Percentiles rank a stretch among this genome's conserved stretches.
Evolutionary conservation across 176 grass and related monocot species (phyloP).

Genomic region (Oryza meridionalis): DNA sequence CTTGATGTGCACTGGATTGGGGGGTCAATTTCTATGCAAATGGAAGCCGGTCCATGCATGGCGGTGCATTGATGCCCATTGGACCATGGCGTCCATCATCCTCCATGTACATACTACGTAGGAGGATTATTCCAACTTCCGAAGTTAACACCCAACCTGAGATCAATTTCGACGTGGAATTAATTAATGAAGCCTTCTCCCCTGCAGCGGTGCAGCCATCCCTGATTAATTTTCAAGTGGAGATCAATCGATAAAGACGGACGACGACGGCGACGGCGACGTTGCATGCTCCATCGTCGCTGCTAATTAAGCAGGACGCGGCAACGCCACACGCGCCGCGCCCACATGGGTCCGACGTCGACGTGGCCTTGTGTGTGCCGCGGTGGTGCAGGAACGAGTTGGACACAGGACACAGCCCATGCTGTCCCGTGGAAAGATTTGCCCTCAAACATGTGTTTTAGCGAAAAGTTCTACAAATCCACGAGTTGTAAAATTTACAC

Average conservation of each 20-base stretch:
- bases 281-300: too few relatives aligned
- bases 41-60: neutral
- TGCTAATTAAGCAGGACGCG: too few relatives aligned
- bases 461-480: too few relatives aligned
- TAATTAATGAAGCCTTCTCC: neutral
- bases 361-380: neutral
- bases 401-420: neutral
- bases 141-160: neutral
- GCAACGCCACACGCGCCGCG: neutral
- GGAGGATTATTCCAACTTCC: neutral
- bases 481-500: too few relatives aligned
- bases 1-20: too few relatives aligned
- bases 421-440: neutral
- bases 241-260: neutral
- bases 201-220: neutral
- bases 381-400: neutral
- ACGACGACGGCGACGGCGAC: too few relatives aligned
- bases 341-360: neutral
- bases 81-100: neutral
- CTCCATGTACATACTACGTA: neutral
- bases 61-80: neutral
- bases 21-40: neutral
- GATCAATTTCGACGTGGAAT: neutral
- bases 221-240: neutral
- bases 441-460: neutral